Evolutionary conservation across 2,329 filamentous ascomycete genomes (phyloP).

Genomic region (Pseudocercospora fuligena): DNA sequence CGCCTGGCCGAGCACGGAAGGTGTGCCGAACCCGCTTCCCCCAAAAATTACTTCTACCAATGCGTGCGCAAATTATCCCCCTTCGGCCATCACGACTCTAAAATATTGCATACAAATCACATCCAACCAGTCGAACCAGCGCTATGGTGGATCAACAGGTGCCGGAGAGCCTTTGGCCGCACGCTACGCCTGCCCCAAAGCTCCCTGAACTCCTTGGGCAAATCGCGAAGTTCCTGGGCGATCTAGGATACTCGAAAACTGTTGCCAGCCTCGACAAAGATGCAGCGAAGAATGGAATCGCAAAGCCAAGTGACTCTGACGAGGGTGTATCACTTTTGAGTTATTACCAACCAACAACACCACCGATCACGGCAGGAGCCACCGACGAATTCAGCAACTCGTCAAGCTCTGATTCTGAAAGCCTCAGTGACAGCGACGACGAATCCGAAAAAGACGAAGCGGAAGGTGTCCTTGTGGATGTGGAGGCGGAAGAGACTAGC

Average conservation of each 20-base stretch:
- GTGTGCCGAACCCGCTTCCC: neutral
- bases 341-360: slow-evolving; percentile 25
- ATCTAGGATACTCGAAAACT: slow-evolving; percentile 40
- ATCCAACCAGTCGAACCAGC: neutral
- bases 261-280: slow-evolving; percentile 39
- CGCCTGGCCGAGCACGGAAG: neutral
- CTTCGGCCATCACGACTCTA: neutral
- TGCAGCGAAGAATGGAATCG: slow-evolving; percentile 37
- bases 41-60: neutral
- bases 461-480: slow-evolving; percentile 27
- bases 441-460: slow-evolving; percentile 24
- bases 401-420: slow-evolving; percentile 26
- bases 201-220: slow-evolving; percentile 34
- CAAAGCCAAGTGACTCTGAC: slow-evolving; percentile 5
- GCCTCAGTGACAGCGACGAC: slow-evolving; percentile 24
- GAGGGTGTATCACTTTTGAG: slow-evolving; percentile 28
- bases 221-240: slow-evolving; percentile 37
- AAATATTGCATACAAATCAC: too few relatives aligned
- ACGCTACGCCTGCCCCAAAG: slow-evolving; percentile 21
- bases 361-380: slow-evolving; percentile 11
- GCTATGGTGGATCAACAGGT: slow-evolving; percentile 11
- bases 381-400: slow-evolving; percentile 22
- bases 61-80: too few relatives aligned
- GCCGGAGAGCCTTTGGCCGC: slow-evolving; percentile 22
- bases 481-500: slow-evolving; percentile 33